Evolutionary conservation across 208 protist species (phyloP).

Genomic region (Porcisia hertigi): DNA sequence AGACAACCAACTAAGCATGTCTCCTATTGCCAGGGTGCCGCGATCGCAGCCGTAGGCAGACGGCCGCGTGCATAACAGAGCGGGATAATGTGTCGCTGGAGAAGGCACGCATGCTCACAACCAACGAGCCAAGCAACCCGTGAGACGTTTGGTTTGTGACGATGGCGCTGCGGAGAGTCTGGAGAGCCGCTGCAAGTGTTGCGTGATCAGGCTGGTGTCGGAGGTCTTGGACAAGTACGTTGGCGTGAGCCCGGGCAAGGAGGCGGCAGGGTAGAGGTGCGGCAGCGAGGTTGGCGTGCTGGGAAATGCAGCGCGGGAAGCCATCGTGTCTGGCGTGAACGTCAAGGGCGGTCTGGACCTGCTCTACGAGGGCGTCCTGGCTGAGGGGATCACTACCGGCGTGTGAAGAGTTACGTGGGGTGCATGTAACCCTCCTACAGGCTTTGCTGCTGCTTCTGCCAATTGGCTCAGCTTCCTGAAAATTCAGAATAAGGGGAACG

Average conservation of each 20-base stretch:
- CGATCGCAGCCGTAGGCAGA: conserved; percentile 41
- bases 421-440: conserved; percentile 94
- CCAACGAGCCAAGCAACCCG: conserved; percentile 90
- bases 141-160: conserved; percentile 90
- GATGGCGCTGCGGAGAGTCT: conserved; percentile 91
- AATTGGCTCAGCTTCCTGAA: conserved; percentile 96
- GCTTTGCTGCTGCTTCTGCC: conserved; percentile 96
- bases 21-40: conserved; percentile 29
- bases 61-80: conserved; percentile 28
- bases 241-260: conserved; percentile 96
- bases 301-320: conserved; percentile 78
- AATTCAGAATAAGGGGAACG: conserved; percentile 84
- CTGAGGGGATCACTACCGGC: conserved; percentile 95
- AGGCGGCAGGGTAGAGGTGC: conserved; percentile 94
- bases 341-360: conserved; percentile 90
- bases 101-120: conserved; percentile 38
- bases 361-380: conserved; percentile 80
- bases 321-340: conserved; percentile 96
- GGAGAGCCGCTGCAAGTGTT: conserved; percentile 88
- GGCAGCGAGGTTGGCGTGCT: conserved; percentile 84
- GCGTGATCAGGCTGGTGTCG: conserved; percentile 84
- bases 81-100: conserved; percentile 40
- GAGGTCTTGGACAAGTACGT: conserved; percentile 92
- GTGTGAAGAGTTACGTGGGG: conserved; percentile 94
- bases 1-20: conserved; percentile 17